phyloP scores from a whole-genome alignment of 2,329 filamentous ascomycete genomes.

The Thielaviopsis punctulata region DNA sequence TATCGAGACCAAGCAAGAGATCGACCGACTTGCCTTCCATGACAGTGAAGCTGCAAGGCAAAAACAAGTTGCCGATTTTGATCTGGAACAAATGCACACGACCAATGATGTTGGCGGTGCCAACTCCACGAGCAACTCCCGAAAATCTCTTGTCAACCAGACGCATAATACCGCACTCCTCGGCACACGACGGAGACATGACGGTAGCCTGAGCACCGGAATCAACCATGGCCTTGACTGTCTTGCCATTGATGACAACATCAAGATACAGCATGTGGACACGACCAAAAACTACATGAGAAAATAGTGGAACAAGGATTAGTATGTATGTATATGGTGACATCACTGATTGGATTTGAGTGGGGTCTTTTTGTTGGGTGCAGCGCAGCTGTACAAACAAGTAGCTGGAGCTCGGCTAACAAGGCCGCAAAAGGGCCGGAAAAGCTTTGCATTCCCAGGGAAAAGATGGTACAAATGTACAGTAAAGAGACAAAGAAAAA shows the following conservation, averaged over 20 bases:
- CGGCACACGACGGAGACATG: conserved; percentile 89
- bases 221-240: conserved; percentile 90
- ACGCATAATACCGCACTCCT: conserved; percentile 88
- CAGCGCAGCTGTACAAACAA: no score
- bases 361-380: background rate
- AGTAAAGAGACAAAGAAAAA: conserved; percentile 9
- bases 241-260: conserved; percentile 82
- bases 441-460: background rate
- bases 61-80: conserved; percentile 70
- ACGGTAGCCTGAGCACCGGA: conserved; percentile 96
- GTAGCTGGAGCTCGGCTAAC: background rate
- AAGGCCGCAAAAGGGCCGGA: background rate
- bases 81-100: conserved; percentile 92
- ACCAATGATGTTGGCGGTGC: conserved; percentile 84
- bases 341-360: background rate
- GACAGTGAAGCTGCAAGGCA: conserved; percentile 93
- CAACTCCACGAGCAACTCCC: conserved; percentile 82
- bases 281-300: conserved; percentile 60
- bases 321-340: conserved; percentile 2
- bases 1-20: conserved; percentile 80
- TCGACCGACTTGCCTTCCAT: conserved; percentile 99
- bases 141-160: conserved; percentile 85
- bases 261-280: conserved; percentile 95
- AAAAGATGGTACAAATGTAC: background rate
- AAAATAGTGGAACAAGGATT: conserved; percentile 4